Evolutionary conservation across 306 rosid genomes (phyloP).

Genomic region (Castanea crenata): DNA sequence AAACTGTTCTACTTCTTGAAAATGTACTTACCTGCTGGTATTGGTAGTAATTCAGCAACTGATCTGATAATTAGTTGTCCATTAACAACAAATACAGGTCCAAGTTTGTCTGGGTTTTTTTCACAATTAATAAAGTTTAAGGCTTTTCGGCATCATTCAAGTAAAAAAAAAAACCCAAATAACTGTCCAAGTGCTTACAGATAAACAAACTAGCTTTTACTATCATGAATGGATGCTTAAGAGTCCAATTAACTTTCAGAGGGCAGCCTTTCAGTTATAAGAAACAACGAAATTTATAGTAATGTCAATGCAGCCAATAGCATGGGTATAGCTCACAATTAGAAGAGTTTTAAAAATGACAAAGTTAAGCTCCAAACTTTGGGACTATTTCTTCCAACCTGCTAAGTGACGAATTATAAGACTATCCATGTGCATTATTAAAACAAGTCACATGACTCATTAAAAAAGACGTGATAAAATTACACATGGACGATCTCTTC

Average conservation of each 20-base stretch:
- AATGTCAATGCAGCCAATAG: neutral
- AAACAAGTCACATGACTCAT: too few relatives aligned
- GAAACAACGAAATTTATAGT: neutral
- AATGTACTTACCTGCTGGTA: neutral
- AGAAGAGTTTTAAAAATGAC: constrained; percentile 1
- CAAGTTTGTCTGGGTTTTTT: neutral
- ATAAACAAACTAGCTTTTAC: neutral
- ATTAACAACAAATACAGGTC: neutral
- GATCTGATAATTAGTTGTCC: neutral
- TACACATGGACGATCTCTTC: too few relatives aligned
- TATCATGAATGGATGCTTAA: neutral
- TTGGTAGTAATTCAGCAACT: neutral
- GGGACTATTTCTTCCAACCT: too few relatives aligned
- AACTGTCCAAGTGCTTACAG: neutral
- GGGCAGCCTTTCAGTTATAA: neutral
- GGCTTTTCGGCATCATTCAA: neutral
- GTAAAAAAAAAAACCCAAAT: neutral
- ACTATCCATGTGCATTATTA: too few relatives aligned
- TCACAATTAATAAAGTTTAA: neutral
- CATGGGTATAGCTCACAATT: neutral
- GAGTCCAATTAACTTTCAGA: neutral
- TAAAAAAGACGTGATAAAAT: too few relatives aligned
- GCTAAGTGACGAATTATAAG: too few relatives aligned
- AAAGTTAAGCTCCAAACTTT: too few relatives aligned
- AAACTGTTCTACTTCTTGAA: neutral